phyloP scores from a whole-genome alignment of 257 asterid species.

The Eucommia ulmoides region DNA sequence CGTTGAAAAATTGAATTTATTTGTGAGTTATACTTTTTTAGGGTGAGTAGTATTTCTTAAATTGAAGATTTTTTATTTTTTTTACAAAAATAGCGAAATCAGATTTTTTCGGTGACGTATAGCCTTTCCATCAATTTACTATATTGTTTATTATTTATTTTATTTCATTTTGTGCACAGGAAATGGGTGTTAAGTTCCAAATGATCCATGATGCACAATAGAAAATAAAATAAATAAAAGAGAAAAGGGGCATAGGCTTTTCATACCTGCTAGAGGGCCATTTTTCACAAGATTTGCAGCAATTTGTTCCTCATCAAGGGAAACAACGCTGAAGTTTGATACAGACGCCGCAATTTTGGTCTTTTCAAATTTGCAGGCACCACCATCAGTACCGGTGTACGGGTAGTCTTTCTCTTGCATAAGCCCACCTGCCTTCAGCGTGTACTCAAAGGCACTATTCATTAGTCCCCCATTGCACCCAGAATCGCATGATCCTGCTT shows the following conservation, averaged over 20 bases:
- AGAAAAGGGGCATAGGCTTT: neutral
- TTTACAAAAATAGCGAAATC: too few relatives aligned
- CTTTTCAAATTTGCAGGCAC: conserved; percentile 68
- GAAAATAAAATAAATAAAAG: too few relatives aligned
- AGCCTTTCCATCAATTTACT: too few relatives aligned
- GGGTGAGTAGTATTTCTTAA: too few relatives aligned
- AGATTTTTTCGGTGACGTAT: too few relatives aligned
- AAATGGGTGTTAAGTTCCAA: too few relatives aligned
- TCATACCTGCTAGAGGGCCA: conserved; percentile 83
- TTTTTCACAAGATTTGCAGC: conserved; percentile 85
- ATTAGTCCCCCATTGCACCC: conserved; percentile 89
- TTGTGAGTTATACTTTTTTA: too few relatives aligned
- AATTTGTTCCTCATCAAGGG: conserved; percentile 78
- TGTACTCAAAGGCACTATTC: conserved; percentile 83
- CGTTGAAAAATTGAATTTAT: too few relatives aligned
- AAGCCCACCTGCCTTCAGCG: conserved; percentile 80
- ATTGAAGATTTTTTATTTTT: too few relatives aligned
- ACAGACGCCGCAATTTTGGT: conserved; percentile 67
- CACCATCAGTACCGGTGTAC: conserved; percentile 66
- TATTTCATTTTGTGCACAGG: too few relatives aligned
- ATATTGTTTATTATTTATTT: too few relatives aligned
- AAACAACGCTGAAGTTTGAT: conserved; percentile 79
- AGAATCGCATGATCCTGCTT: conserved; percentile 56
- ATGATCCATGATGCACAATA: too few relatives aligned
- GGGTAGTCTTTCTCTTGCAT: conserved; percentile 82